Base-by-base conservation (phyloP, 2,329 filamentous ascomycete genomes). In the Cytospora leucostoma region DNA sequence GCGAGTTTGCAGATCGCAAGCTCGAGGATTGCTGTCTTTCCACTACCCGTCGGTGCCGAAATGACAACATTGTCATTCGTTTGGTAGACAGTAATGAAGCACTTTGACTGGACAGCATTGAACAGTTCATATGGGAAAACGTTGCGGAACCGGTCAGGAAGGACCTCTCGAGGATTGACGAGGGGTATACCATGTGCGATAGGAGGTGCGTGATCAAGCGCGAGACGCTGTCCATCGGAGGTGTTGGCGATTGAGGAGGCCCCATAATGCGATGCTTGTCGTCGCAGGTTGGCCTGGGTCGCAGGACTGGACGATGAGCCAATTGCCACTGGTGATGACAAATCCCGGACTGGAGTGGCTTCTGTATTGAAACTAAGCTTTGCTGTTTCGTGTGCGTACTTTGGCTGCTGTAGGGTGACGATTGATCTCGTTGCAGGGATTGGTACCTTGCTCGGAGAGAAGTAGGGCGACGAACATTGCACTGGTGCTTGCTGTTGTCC, bases 31-130 rank as follows among this genome's bases (percentile, higher is more conserved):
- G 82, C 90, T 0, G 92, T 96, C 74, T 96, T 96, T 2, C 92
- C 92, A 73, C 91, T 93, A 10, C 92, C 91, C 0, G 92, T 96
- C 0, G 92, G 92, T 8, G 92, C 89, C 1, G 91, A 88, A 15
- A 96, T 80, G 0, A 95, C 90, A 15, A 95, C 80, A 67, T 96
- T 96, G 72, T 92, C 84, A 68, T 88, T 84, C 0, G 84, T 85
- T 7, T 81, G 77, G 72, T 91, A 94, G 0, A 91, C 81, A 0
- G 80, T 73, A 0, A 81, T 72, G 68, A 94, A 95, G 69, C 89
- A 92, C 71, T 88, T 92, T 0, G 92, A 95, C 70, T 96, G 92
- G 0, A 94, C 83, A 7, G 88, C 90, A 72, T 96, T 96, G 77
- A 96, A 92, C 0, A 89, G 74, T 1, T 86, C 82, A 67, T 90